Conservation (phyloP, 208 protist species). For the Trichomonas tenax region DNA sequence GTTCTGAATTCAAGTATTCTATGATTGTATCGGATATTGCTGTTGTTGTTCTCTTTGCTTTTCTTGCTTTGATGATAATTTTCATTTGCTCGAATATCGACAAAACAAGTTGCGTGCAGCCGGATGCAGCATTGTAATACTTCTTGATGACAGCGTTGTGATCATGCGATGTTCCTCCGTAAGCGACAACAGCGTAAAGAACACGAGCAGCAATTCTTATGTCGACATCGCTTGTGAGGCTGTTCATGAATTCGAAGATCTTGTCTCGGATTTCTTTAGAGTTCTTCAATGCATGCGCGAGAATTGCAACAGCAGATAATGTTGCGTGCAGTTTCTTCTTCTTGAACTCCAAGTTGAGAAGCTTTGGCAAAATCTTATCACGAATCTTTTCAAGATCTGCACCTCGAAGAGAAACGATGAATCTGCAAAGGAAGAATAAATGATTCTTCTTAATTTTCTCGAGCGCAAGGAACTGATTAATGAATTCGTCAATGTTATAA, state of each 20-base stretch:
- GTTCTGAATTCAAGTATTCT: not conserved
- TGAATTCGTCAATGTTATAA: not conserved
- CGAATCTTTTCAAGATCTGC: not conserved
- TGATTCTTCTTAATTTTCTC: not conserved
- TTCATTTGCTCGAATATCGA: not conserved
- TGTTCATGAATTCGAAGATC: not conserved
- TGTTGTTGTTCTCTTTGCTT: not conserved
- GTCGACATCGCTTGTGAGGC: not conserved
- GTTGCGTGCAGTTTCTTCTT: not conserved
- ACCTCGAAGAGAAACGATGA: not conserved
- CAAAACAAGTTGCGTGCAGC: not conserved
- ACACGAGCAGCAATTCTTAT: not conserved
- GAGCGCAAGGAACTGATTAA: not conserved
- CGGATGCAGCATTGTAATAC: not conserved
- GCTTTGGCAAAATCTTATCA: not conserved
- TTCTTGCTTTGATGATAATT: not conserved
- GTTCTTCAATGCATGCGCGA: not conserved
- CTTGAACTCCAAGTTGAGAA: not conserved
- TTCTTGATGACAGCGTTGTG: not conserved
- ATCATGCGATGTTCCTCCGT: not conserved
- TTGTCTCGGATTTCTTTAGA: not conserved
- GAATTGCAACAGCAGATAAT: not conserved
- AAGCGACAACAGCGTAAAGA: not conserved
- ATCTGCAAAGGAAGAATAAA: not conserved
- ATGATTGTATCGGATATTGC: not conserved